Evolutionary conservation across 225 moss, liverwort and hornwort species (phyloP), one percentile per base, ranked within the genome.

Genomic region (Marchantia paleacea): DNA sequence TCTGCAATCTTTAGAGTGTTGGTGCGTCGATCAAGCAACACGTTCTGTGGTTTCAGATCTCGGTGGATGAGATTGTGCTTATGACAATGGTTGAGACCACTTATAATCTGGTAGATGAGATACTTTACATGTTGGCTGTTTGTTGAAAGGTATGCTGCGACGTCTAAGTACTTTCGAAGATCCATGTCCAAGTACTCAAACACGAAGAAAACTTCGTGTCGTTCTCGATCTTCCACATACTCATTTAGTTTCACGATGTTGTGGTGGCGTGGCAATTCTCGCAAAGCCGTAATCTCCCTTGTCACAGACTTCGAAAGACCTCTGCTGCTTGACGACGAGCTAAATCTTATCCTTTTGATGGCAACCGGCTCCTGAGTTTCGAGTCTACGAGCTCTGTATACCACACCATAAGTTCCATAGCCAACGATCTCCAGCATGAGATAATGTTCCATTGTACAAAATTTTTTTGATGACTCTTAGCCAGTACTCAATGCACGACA

Each of bases 111-210:
- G 94, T 92, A 94, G 26, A 96, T 82, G 28, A 96, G 73, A 22
- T 94, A 96, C 70, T 94, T 96, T 80, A 96, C 92, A 6, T 92
- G 92, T 67, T 96, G 92, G 30, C 85, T 69, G 82, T 92, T 90
- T 54, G 94, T 96, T 9, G 75, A 83, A 80, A 89, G 90, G 76
- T 89, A 91, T 51, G 94, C 83, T 80, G 94, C 92, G 83, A 92
- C 91, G 12, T 94, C 82, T 72, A 94, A 92, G 62, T 96, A 94
- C 25, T 92, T 89, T 66, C 94, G 92, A 20, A 96, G 86, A 66
- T 96, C 96, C 78, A 92, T 92, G 81, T 96, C 92, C 7, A 94
- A 89, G 71, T 96, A 96, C 74, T 96, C 94, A 52, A 96, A 94
- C 39, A 94, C 96, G 80, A 96, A 75, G 75, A 92, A 96, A 79